Evolutionary conservation across 2,329 filamentous ascomycete genomes (phyloP), one percentile per base, ranked within the genome.

Genomic region (Microsporum ferrugineum): DNA sequence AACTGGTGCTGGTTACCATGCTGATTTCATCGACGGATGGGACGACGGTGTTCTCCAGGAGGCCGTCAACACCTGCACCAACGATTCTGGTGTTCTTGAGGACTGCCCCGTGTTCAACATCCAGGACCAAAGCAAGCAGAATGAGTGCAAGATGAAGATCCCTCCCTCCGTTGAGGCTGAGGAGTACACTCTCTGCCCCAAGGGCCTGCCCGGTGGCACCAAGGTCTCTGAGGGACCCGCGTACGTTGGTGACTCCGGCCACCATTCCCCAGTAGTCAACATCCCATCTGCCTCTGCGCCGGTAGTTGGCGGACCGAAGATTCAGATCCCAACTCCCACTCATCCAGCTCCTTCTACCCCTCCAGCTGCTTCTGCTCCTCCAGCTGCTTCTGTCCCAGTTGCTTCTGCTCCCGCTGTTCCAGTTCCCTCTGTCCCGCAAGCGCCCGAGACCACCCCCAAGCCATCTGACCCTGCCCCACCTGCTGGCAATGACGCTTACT

Each of bases 11-110:
- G 87, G 88, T 39, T 89, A 89, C 71, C 78, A 94, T 70, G 89
- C 80, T 57, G 89, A 95, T 70, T 91, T 92, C 74, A 85, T 91
- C 68, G 85, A 81, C 70, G 89, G 88, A 33, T 95, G 89, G 89
- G 82, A 91, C 1, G 69, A 76, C 6, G 76, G 78, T 2, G 84
- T 89, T 73, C 80, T 94, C 39, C 84, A 91, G 72, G 58, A 80
- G 4, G 89, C 89, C n/a, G 79, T 91, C 64, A 73, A 91, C 55
- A 81, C 78, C 5, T 96, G 91, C 81, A 92, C 86, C 58, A 88
- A 84, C 73, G 70, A 69, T 0, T 85, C 83, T 7, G 91, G 91
- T 38, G 69, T 78, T 47, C 84, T 95, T 53, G 68, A 80, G 49
- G 89, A 91, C 72, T 96, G 91, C 76, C 75, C 82, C 0, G 67